Conservation (phyloP, 129 eudicot genomes). For the Logfia minima region DNA sequence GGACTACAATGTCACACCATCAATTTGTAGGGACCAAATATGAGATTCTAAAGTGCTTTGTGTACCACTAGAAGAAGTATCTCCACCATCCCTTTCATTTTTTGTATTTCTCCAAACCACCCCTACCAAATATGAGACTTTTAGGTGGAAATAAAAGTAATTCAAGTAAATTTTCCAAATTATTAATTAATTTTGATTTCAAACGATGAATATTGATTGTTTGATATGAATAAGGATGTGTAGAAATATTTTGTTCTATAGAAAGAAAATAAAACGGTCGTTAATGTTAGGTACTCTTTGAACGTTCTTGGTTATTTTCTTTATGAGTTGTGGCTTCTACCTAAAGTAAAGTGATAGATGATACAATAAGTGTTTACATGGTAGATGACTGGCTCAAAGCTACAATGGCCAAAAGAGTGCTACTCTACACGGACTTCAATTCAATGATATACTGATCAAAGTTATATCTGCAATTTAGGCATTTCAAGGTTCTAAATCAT, state of each 20-base stretch:
- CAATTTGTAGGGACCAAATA: constrained; percentile 31
- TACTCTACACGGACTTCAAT: not conserved
- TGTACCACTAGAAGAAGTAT: constrained; percentile 23
- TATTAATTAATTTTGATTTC: too few relatives aligned
- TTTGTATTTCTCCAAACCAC: not conserved
- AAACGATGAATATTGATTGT: too few relatives aligned
- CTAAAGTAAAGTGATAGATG: too few relatives aligned
- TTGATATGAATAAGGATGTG: not conserved
- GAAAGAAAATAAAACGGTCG: constrained; percentile 11
- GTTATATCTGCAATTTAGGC: not conserved
- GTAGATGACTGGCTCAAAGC: too few relatives aligned
- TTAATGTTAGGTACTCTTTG: not conserved
- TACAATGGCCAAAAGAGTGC: not conserved
- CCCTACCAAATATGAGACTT: not conserved
- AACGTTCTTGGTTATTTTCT: constrained; percentile 7
- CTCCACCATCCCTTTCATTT: constrained; percentile 30
- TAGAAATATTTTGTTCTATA: not conserved
- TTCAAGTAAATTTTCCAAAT: not conserved
- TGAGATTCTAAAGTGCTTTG: constrained; percentile 32
- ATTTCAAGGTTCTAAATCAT: not conserved
- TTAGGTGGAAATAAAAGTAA: not conserved
- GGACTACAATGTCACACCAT: constrained; percentile 20
- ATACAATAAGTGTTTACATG: too few relatives aligned
- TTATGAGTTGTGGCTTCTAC: not conserved
- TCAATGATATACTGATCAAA: not conserved